phyloP scores from a whole-genome alignment of 257 asterid species.

The Solanum dulcamara region DNA sequence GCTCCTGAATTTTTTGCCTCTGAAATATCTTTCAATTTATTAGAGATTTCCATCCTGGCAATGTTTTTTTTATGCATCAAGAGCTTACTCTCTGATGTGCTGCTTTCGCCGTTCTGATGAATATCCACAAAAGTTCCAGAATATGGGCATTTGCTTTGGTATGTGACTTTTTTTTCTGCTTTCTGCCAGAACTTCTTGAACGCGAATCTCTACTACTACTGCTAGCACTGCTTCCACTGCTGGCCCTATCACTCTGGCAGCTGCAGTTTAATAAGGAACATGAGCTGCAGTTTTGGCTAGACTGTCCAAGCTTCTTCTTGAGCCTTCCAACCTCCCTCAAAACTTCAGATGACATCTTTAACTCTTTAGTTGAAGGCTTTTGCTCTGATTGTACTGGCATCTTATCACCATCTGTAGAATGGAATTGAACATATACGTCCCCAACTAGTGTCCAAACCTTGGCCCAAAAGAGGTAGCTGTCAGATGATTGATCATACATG shows the following conservation, averaged over 20 bases:
- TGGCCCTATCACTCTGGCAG: conserved; percentile 88
- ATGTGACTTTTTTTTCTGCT: conserved; percentile 38
- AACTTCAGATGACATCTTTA: conserved; percentile 88
- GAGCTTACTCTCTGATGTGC: conserved; percentile 9
- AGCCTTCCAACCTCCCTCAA: conserved; percentile 82
- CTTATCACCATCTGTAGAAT: conserved; percentile 49
- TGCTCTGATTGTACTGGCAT: conserved; percentile 27
- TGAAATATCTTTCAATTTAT: conserved; percentile 17
- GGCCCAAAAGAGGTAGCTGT: conserved; percentile 71
- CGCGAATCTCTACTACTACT: conserved; percentile 43
- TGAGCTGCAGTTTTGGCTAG: conserved; percentile 64
- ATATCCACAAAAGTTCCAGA: conserved; percentile 14
- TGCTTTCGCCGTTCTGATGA: conserved; percentile 18
- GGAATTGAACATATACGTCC: conserved; percentile 61
- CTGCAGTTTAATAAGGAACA: conserved; percentile 86
- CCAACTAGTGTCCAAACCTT: conserved; percentile 91
- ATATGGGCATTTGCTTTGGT: conserved; percentile 22
- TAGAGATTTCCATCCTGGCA: conserved; percentile 3
- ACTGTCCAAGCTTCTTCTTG: conserved; percentile 67
- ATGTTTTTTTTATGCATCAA: conserved; percentile 16
- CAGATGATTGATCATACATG: conserved; percentile 31
- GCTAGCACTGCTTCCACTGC: conserved; percentile 90
- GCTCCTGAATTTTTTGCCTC: conserved; percentile 16
- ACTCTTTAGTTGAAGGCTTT: conserved; percentile 35
- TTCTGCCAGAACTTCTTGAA: conserved; percentile 42